Evolutionary conservation across 257 asterid species (phyloP).

Genomic region (Datura wrightii): DNA sequence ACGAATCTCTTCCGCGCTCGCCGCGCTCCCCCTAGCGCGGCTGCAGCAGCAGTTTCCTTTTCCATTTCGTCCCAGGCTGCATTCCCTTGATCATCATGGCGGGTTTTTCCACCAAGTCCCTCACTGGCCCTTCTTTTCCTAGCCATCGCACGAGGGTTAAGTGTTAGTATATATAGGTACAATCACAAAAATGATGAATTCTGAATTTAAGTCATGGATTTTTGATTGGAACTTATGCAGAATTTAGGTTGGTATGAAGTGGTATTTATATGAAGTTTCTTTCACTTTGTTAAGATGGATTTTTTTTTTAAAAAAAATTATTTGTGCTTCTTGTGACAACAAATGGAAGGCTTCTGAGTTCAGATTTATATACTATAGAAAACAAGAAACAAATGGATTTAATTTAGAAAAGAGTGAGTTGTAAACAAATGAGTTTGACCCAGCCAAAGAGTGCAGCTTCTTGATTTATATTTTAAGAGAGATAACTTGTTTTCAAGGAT

Average conservation of each 20-base stretch:
- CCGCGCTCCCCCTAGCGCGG: conserved; percentile 53
- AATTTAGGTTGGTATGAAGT: conserved; percentile 28
- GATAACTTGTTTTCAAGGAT: conserved; percentile 12
- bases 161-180: neutral
- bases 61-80: conserved; percentile 58
- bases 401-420: conserved; percentile 18
- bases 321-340: conserved; percentile 2
- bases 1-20: conserved; percentile 68
- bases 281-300: conserved; percentile 5
- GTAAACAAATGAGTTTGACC: conserved; percentile 33
- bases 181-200: neutral
- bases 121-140: conserved; percentile 66
- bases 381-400: neutral
- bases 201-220: neutral
- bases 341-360: conserved; percentile 23
- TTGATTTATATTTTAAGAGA: conserved; percentile 7
- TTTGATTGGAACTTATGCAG: neutral
- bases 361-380: neutral
- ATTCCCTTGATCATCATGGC: conserved; percentile 28
- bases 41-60: conserved; percentile 41
- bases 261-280: conserved; percentile 22
- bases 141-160: conserved; percentile 45
- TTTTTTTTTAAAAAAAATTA: neutral
- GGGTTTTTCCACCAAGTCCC: conserved; percentile 34
- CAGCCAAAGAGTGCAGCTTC: conserved; percentile 34